Percentiles rank a stretch among this genome's conserved stretches.
phyloP scores from a whole-genome alignment of 768 basidiomycete species.

The Rhizopogon vinicolor region DNA sequence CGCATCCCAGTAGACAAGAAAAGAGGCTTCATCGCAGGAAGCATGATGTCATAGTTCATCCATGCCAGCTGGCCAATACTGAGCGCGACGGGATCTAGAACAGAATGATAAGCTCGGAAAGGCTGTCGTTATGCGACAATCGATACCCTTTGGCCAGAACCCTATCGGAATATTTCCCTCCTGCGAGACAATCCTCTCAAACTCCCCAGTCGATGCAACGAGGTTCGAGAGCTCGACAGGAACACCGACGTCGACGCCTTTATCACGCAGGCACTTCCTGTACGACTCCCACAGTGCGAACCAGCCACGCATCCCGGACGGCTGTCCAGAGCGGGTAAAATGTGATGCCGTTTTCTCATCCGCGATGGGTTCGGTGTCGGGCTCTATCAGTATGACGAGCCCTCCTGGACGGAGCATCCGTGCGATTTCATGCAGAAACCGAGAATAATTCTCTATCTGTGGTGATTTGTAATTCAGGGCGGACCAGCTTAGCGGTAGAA shows the following conservation, averaged over 20 bases:
- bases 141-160: constrained; percentile 55
- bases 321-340: constrained; percentile 25
- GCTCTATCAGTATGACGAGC: constrained; percentile 62
- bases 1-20: constrained; percentile 50
- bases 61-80: constrained; percentile 69
- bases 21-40: constrained; percentile 59
- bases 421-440: constrained; percentile 54
- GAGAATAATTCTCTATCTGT: constrained; percentile 60
- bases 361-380: constrained; percentile 47
- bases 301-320: constrained; percentile 52
- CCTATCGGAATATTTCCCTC: constrained; percentile 65
- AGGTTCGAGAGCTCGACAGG: constrained; percentile 51
- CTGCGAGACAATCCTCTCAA: constrained; percentile 50
- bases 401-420: constrained; percentile 71
- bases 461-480: constrained; percentile 9
- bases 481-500: constrained; percentile 5
- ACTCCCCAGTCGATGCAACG: constrained; percentile 43
- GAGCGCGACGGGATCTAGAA: constrained; percentile 49
- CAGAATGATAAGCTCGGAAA: constrained; percentile 5
- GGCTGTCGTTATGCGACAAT: constrained; percentile 4
- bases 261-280: constrained; percentile 45
- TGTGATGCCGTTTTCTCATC: constrained; percentile 38
- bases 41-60: constrained; percentile 66
- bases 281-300: constrained; percentile 60
- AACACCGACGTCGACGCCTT: constrained; percentile 53